Base-by-base conservation (phyloP, 345 rosid species). In the Rhodamnia rubescens region DNA sequence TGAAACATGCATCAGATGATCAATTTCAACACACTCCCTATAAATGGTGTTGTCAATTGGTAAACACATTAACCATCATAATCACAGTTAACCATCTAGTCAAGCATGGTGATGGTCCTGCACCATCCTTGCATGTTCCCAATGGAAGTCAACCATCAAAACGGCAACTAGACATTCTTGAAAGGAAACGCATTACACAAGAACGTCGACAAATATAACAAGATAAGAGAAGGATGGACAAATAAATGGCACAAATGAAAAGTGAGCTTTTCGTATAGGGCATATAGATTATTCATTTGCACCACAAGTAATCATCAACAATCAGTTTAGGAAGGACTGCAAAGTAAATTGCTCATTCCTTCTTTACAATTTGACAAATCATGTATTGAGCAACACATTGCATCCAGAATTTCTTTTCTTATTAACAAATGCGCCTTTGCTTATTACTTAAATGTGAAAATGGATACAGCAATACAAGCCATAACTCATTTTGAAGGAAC, bases 1-100 rank as follows among this genome's bases (percentile, higher is more conserved):
- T 98, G 93, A 42, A 89, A 47, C 44, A 51, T 21, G 14, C 81
- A 93, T 84, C 84, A 85, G 36, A 61, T 32, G 78, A 87, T 78
- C 42, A n/a, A 50, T 16, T 69, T 32, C 78, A 18, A 18, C 20
- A 42, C 75, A 69, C 47, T 69, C 44, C 47, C 78, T 32, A 69
- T 21, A 32, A 32, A 69, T 69, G 78, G 78, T 69, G 47, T 69
- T 69, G 78, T 69, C 78, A 69, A 69, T 32, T 69, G 78, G 42
- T 32, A 32, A 36, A 69, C 44, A 36, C 78, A 32, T 69, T 32
- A 32, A 69, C 78, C 47, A 69, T 69, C 78, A 69, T 69, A 69
- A 8, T 69, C 78, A 16, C 24, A 69, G 36, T 32, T 18, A 69
- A 24, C 1, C 78, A 32, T 69, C 40, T 69, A 32, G 78, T 32